phyloP scores from a whole-genome alignment of 768 basidiomycete genomes.

The Boletus rufocinnamomeus region DNA sequence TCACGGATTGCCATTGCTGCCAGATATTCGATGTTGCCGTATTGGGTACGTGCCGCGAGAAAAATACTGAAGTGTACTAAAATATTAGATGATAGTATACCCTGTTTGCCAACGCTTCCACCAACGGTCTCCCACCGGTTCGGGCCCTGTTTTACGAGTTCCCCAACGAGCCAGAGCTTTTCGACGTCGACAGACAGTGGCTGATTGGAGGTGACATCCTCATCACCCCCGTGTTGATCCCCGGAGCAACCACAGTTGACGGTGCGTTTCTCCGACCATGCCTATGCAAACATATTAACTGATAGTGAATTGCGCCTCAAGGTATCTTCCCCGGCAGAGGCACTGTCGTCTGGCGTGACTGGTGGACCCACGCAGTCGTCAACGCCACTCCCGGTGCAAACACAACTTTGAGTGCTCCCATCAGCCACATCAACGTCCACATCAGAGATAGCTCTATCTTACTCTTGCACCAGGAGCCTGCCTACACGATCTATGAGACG shows the following conservation, averaged over 20 bases:
- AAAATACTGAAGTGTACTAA: neutral
- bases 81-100: constrained; percentile 54
- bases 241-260: constrained; percentile 66
- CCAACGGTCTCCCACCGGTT: constrained; percentile 65
- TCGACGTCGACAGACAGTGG: constrained; percentile 67
- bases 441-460: constrained; percentile 69
- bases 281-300: neutral
- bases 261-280: constrained; percentile 41
- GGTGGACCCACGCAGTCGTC: constrained; percentile 65
- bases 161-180: constrained; percentile 66
- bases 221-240: constrained; percentile 72
- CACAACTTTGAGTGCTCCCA: constrained; percentile 62
- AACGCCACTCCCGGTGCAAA: constrained; percentile 42
- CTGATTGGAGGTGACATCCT: constrained; percentile 69
- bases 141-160: constrained; percentile 80
- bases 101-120: constrained; percentile 69
- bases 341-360: constrained; percentile 64
- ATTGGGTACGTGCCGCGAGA: constrained; percentile 58
- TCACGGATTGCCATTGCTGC: constrained; percentile 69
- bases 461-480: constrained; percentile 61
- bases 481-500: constrained; percentile 70
- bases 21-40: constrained; percentile 72
- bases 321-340: constrained; percentile 69
- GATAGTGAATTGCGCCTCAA: constrained; percentile 22
- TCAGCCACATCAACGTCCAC: constrained; percentile 77